Base-by-base conservation (phyloP, 208 protist species). In the Porcisia deanei region DNA sequence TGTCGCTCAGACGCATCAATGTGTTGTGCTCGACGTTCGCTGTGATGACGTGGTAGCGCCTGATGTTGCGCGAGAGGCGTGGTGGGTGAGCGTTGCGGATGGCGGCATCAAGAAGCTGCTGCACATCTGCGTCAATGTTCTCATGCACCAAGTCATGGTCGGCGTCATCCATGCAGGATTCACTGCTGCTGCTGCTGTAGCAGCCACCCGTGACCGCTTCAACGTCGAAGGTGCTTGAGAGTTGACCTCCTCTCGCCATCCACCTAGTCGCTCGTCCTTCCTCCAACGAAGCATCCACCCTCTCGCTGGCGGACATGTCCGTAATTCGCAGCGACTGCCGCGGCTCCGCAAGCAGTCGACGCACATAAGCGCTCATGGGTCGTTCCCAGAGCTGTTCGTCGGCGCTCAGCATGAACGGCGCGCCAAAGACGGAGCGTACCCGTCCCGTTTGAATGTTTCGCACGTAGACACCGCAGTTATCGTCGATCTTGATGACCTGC, bases 401-500 rank as follows among this genome's bases (percentile, higher is more conserved):
- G 39, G 76, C 85, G 70, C 71, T 75, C 34, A 97, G 80, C 85
- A 96, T 82, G 57, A 94, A 84, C 1, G 91, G 76, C 12, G 69
- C 58, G 4, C 91, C 93, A 59, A 84, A 80, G 41, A 91, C 84
- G 18, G 76, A 81, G 68, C 83, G 60, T 20, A 96, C 71, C n/a
- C 84, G 53, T 59, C 97, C 97, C 8, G 96, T 97, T 49, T 84
- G 83, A 41, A 81, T 87, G 81, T 99, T 95, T 47, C 96, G 90
- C 66, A 99, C 94, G 86, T 99, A 99, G 57, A 99, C 98, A 67
- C 97, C 98, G 67, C 98, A 86, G 85, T 98, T 97, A 20, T 93
- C 84, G 69, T 97, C 90, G n/a, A 99, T 85, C 53, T 91, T 77
- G 34, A 99, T 98, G 34, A 94, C 71, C 37, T 75, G 84, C 12